Evolutionary conservation across 2,329 filamentous ascomycete genomes (phyloP).

Genomic region (Diaporthe velutina): DNA sequence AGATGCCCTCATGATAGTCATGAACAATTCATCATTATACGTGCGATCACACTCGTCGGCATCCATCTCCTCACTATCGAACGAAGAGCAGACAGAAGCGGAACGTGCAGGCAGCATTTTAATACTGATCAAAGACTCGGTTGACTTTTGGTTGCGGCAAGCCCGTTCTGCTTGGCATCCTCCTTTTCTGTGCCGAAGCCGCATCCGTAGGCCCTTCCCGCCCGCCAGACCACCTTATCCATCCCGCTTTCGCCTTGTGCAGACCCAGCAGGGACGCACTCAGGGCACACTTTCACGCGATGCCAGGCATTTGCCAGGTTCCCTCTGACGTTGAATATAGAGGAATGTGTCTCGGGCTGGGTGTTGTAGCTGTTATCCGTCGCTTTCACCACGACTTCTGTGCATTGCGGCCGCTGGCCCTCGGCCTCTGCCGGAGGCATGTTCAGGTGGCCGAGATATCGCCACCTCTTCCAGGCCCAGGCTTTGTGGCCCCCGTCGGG

Average conservation of each 20-base stretch:
- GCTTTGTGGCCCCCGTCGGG: slow-evolving; percentile 57
- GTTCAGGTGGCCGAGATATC: slow-evolving; percentile 63
- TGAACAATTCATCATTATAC: background rate
- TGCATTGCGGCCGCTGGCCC: slow-evolving; percentile 52
- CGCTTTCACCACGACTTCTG: slow-evolving; percentile 73
- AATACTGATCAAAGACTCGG: background rate
- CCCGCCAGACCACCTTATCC: slow-evolving; percentile 47
- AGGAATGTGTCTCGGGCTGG: slow-evolving; percentile 71
- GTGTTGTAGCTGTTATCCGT: slow-evolving; percentile 76
- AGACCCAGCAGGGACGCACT: slow-evolving; percentile 42
- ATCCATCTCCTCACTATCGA: background rate
- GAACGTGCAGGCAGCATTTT: background rate
- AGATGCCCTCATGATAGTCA: background rate
- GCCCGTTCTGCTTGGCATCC: background rate
- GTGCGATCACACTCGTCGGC: background rate
- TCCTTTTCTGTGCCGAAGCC: slow-evolving; percentile 45
- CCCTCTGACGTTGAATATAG: slow-evolving; percentile 74
- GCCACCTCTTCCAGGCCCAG: slow-evolving; percentile 77
- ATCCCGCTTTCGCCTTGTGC: slow-evolving; percentile 13
- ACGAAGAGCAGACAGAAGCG: background rate
- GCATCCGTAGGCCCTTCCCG: slow-evolving; percentile 45
- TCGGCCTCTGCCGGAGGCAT: slow-evolving; percentile 38
- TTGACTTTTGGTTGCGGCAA: background rate
- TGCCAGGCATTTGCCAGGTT: slow-evolving; percentile 79
- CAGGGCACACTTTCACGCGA: slow-evolving; percentile 59